Conservation (phyloP, 768 basidiomycete species). For the Suillus variegatus region DNA sequence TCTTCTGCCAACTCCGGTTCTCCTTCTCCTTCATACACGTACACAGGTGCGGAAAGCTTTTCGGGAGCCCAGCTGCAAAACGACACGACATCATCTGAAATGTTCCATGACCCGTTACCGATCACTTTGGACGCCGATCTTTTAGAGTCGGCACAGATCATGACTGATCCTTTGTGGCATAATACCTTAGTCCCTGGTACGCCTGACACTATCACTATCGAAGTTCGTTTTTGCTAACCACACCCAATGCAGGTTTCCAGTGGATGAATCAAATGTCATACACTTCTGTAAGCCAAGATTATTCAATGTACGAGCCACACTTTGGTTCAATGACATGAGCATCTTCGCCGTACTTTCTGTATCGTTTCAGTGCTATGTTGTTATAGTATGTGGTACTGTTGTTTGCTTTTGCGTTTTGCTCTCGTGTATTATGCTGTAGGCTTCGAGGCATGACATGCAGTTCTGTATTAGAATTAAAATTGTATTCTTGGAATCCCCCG, state of each 20-base stretch:
- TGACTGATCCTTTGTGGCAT: conserved; percentile 58
- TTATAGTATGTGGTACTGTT: background rate
- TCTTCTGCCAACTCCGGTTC: conserved; percentile 23
- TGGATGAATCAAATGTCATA: conserved; percentile 34
- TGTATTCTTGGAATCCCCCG: background rate
- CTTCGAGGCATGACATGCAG: background rate
- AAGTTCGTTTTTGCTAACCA: background rate
- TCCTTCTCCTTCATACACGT: conserved; percentile 16
- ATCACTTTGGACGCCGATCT: conserved; percentile 62
- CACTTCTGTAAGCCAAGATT: conserved; percentile 24
- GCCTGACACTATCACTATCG: conserved; percentile 17
- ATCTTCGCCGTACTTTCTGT: background rate
- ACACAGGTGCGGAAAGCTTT: background rate
- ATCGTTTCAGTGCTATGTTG: conserved; percentile 7
- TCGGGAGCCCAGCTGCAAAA: background rate
- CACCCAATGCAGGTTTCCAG: conserved; percentile 30
- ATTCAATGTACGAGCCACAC: conserved; percentile 26
- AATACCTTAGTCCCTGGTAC: conserved; percentile 57
- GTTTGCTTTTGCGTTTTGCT: background rate
- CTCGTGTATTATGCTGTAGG: conserved; percentile 2
- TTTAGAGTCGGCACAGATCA: conserved; percentile 59
- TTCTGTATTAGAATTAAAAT: background rate
- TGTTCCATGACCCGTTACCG: conserved; percentile 47
- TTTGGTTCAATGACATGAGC: conserved; percentile 16
- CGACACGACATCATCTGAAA: conserved; percentile 24